Base-by-base conservation (phyloP, 1,284 basidiomycete species). In the Xanthoconium separans region DNA sequence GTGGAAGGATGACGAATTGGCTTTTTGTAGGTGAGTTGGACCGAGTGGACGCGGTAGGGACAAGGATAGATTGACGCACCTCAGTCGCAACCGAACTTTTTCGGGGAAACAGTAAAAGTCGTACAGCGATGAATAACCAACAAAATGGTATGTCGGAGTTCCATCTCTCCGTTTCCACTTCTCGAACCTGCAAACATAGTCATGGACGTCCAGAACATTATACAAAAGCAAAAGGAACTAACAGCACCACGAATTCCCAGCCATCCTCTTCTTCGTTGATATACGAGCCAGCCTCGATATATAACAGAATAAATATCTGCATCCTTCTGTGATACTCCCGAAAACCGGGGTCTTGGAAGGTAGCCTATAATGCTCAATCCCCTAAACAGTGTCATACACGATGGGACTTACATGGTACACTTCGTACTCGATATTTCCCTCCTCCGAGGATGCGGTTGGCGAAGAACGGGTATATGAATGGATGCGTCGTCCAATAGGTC, bases 51-150 rank as follows among this genome's bases (percentile, higher is more conserved):
- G 27, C 36, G 36, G 4, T 40, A 16, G 18, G 20, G 29, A 30
- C n/a, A 24, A 13, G 27, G 36, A 44, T 30, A 57, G 27, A 37
- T n/a, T 37, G 42, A 46, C 77, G 54, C 56, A 89, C 91, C 92
- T 95, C 53, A 98, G 74, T 51, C 95, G 81, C 64, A 97, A 69
- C 29, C 95, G 84, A 44, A 91, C 84, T 64, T 81, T 87, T 65
- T 95, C 93, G 3, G 95, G 95, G 75, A 89, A 97, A 72, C 87
- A 91, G 75, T 93, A 96, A 73, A 97, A 98, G 12, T 91, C 91
- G 68, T 95, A 97, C 44, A 97, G 77, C 1, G 93, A 91, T 7
- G 91, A 90, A 71, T 95, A 98, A 9, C 95, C 95, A 45, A 88
- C 80, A 65, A 97, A 97, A 72, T 97, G 95, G 71, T 95, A 95